Percentiles rank a stretch among this genome's conserved stretches.
These are phyloP conservation scores for Aspergillus piperis DNA, from an alignment of 2,329 filamentous ascomycete genomes.

Conservation along the genomic window DNA sequence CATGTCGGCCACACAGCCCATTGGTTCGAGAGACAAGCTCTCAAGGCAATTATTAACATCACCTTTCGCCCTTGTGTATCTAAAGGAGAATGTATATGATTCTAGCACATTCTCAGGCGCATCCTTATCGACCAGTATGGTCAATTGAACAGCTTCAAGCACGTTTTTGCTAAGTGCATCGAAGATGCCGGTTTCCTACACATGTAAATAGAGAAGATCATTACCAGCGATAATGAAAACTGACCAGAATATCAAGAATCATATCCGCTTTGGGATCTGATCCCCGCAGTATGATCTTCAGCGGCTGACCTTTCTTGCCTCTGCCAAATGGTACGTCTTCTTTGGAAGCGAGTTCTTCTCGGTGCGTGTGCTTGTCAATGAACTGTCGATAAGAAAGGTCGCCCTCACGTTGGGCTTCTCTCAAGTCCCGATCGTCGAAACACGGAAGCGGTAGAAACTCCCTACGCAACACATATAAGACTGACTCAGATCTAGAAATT, in stretches of 20 bases:
- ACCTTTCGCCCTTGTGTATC: constrained; percentile 39
- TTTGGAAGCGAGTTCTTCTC: constrained; percentile 4
- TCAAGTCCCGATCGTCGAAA: constrained; percentile 37
- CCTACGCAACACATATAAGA: constrained; percentile 25
- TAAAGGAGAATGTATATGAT: constrained; percentile 53
- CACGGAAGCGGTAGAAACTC: constrained; percentile 39
- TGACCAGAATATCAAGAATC: constrained; percentile 52
- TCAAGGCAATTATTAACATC: constrained; percentile 32
- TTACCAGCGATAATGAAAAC: constrained; percentile 9
- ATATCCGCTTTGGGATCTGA: constrained; percentile 44
- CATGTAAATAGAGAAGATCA: constrained; percentile 24
- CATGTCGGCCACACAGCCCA: constrained; percentile 34
- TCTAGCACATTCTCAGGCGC: constrained; percentile 47
- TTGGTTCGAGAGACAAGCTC: constrained; percentile 30
- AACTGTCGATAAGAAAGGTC: constrained; percentile 32
- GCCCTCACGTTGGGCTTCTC: constrained; percentile 26
- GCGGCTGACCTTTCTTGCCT: constrained; percentile 32
- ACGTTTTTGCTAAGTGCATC: constrained; percentile 46
- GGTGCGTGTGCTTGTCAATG: constrained; percentile 22
- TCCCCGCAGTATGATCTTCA: constrained; percentile 45
- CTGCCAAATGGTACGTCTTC: constrained; percentile 21
- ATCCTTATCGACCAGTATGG: constrained; percentile 45
- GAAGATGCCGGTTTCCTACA: constrained; percentile 52
- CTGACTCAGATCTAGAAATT: not conserved
- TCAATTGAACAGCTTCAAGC: constrained; percentile 50